Conservation (phyloP, 352 stramenopile genomes). For the Phytophthora hibernalis region DNA sequence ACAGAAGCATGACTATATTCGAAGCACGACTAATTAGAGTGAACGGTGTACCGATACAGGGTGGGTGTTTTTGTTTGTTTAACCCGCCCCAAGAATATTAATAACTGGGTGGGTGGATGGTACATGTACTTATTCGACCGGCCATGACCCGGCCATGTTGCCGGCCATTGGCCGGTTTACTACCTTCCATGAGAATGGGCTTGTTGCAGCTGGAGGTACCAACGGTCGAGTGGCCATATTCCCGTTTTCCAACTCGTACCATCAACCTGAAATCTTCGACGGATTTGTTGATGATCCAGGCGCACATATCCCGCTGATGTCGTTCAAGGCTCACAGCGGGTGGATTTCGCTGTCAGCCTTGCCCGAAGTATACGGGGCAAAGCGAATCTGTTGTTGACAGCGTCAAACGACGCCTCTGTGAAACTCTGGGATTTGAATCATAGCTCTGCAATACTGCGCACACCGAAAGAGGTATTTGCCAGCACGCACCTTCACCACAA, state of each 20-base stretch:
- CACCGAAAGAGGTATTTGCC: constrained; percentile 38
- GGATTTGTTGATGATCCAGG: constrained; percentile 18
- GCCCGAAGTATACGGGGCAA: constrained; percentile 31
- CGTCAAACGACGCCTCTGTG: constrained; percentile 56
- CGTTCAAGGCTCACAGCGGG: constrained; percentile 58
- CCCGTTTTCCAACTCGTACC: constrained; percentile 10
- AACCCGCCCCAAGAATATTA: no score
- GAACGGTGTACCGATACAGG: no score
- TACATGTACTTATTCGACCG: no score
- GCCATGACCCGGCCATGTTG: no score
- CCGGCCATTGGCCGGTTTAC: no score
- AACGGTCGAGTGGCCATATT: constrained; percentile 64
- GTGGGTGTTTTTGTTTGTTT: no score
- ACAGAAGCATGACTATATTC: no score
- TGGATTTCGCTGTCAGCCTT: constrained; percentile 64
- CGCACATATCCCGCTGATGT: constrained; percentile 46
- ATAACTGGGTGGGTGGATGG: no score
- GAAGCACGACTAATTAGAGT: no score
- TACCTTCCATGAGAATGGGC: constrained; percentile 41
- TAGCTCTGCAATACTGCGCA: constrained; percentile 24
- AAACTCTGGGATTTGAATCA: constrained; percentile 70
- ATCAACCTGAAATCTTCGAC: constrained; percentile 18
- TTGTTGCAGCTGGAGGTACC: constrained; percentile 52
- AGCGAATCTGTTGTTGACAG: constrained; percentile 51
- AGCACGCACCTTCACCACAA: constrained; percentile 44